Base-by-base conservation (phyloP, 805 yeast genomes). In the Ogataea saltuana region DNA sequence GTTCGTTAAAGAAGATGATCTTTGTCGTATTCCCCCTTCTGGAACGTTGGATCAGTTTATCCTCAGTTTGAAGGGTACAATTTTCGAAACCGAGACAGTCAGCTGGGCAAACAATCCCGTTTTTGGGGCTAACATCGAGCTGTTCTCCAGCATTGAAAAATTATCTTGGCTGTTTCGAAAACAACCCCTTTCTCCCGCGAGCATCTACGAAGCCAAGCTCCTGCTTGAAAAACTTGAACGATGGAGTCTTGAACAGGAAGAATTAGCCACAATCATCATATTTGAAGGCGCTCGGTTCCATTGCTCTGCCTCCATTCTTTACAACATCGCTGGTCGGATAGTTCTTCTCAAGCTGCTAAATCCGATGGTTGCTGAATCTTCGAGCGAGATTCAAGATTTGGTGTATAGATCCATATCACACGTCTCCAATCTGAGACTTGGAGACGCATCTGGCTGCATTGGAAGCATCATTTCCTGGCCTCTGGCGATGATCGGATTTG, bases 31-130 rank as follows among this genome's bases (percentile, higher is more conserved):
- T 11, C 45, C 45, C 4, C 45, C 36, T 6, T 29, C 22, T 11
- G 45, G 45, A 17, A 31, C 45, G 20, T 11, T 42, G 6, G 23
- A 21, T 5, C n/a, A 21, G 18, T 34, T 22, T 27, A 16, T 20
- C 8, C 3, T 9, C 8, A 27, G 8, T 4, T 17, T 42, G 9
- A 22, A 31, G 16, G 11, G 21, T 10, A 19, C 32, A 11, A 36
- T 42, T 16, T 42, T 42, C 19, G 32, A 25, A 12, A 21, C 31
- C 15, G 41, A 26, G 16, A 29, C 26, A 4, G 34, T 41, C 8
- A 22, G 19, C 11, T 42, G 45, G 45, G 41, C 19, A n/a, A 41
- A 45, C 42, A 45, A 45, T 27, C 48, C 48, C 4, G 42, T 45
- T 11, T 31, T 45, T 15, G 48, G 48, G 34, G 43, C 40, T 13